These are phyloP conservation scores for Syzygium grande DNA, from an alignment of 345 rosid genomes.

Conservation along the genomic window DNA sequence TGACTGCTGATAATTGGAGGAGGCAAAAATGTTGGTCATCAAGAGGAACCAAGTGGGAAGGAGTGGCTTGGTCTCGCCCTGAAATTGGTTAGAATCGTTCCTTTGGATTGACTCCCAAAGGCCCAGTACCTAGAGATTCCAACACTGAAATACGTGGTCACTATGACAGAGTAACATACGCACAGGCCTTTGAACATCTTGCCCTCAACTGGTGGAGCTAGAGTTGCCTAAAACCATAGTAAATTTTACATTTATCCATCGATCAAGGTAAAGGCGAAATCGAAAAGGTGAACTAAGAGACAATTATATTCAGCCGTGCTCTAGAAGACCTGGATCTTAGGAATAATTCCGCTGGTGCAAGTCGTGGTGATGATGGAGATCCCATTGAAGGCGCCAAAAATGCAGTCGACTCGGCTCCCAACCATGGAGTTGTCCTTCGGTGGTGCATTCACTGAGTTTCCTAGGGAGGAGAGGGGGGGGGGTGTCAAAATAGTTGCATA, in stretches of 20 bases:
- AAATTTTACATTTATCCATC: background rate
- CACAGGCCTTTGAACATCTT: conserved; percentile 58
- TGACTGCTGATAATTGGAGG: conserved; percentile 26
- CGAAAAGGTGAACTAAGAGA: background rate
- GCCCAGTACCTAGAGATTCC: conserved; percentile 55
- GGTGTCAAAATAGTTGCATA: background rate
- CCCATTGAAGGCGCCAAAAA: conserved; percentile 35
- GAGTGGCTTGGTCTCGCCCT: conserved; percentile 23
- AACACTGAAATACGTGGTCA: conserved; percentile 30
- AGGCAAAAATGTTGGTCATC: conserved; percentile 36
- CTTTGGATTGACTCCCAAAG: conserved; percentile 31
- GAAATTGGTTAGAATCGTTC: conserved; percentile 30
- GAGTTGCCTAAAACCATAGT: conserved; percentile 25
- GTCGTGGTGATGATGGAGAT: conserved; percentile 38
- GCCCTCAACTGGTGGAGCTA: conserved; percentile 51
- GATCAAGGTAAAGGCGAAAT: background rate
- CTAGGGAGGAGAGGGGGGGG: conserved; percentile 18
- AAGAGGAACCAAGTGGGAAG: conserved; percentile 41
- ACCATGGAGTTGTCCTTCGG: conserved; percentile 23
- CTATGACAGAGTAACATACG: conserved; percentile 31
- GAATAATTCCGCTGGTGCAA: conserved; percentile 45
- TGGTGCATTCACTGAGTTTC: conserved; percentile 32
- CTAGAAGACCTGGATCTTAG: conserved; percentile 43
- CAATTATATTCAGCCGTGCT: background rate
- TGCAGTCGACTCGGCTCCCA: conserved; percentile 11